A percentile compares a stretch with the other conserved stretches of the same genome.
Evolutionary conservation across 768 basidiomycete genomes (phyloP).

Genomic region (Tephrocybe sp.): DNA sequence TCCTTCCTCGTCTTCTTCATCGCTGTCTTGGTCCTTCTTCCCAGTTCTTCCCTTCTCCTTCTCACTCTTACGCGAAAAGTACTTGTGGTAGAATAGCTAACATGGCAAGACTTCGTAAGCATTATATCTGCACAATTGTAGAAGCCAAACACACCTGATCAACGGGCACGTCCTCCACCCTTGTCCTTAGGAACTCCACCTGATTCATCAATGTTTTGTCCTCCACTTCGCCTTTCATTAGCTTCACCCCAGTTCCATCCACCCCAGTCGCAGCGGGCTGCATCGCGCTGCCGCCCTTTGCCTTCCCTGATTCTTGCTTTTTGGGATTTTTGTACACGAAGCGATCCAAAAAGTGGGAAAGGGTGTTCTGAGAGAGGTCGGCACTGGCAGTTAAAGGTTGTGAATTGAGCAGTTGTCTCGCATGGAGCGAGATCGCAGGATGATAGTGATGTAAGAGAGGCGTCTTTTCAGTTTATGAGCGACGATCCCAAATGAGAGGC

Average conservation of each 20-base stretch:
- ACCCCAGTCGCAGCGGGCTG: conserved; percentile 77
- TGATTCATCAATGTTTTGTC: conserved; percentile 62
- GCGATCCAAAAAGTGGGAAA: conserved; percentile 93
- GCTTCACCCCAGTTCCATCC: conserved; percentile 68
- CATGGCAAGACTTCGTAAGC: neutral
- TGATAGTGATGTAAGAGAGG: conserved; percentile 87
- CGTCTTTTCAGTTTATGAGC: conserved; percentile 39
- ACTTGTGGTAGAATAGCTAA: conserved; percentile 89
- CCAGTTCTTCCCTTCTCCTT: conserved; percentile 44
- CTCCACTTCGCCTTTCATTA: conserved; percentile 56
- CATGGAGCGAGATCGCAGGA: conserved; percentile 84
- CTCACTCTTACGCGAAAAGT: conserved; percentile 71
- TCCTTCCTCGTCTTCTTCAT: conserved; percentile 33
- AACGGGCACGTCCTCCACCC: conserved; percentile 70
- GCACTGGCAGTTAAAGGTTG: conserved; percentile 77
- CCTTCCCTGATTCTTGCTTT: conserved; percentile 35
- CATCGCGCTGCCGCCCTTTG: conserved; percentile 89
- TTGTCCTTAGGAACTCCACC: conserved; percentile 67
- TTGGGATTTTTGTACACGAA: conserved; percentile 98
- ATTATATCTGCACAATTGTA: neutral
- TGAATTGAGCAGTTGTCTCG: conserved; percentile 71
- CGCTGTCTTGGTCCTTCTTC: conserved; percentile 40
- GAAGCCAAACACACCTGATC: conserved; percentile 63
- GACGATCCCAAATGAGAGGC: neutral
- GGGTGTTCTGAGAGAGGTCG: conserved; percentile 89